These are phyloP conservation scores for Peronospora tabacina DNA, from an alignment of 352 stramenopile species.

Conservation along the genomic window DNA sequence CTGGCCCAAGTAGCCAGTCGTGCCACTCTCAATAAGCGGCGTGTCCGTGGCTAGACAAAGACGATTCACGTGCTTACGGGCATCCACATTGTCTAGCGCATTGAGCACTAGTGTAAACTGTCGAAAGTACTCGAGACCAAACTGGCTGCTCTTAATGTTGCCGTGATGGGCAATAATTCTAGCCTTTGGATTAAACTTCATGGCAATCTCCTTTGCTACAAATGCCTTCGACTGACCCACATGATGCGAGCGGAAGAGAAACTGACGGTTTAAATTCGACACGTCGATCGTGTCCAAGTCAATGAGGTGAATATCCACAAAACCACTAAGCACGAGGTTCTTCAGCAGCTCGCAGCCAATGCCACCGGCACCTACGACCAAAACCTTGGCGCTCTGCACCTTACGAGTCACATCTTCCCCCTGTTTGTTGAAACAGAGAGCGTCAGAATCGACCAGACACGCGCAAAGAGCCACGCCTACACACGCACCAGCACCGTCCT, in stretches of 20 bases:
- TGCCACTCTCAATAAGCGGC: conserved; percentile 95
- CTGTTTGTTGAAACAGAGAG: no score
- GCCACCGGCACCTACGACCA: conserved; percentile 96
- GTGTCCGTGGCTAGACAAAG: conserved; percentile 90
- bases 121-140: conserved; percentile 92
- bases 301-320: conserved; percentile 89
- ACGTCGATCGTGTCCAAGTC: conserved; percentile 99
- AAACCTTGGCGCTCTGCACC: conserved; percentile 83
- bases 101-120: conserved; percentile 98
- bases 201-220: conserved; percentile 70
- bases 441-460: not conserved
- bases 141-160: conserved; percentile 93
- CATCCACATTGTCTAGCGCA: conserved; percentile 98
- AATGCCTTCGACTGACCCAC: conserved; percentile 96
- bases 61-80: conserved; percentile 97
- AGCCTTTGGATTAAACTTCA: conserved; percentile 83
- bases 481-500: conserved; percentile 46
- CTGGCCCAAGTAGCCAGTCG: conserved; percentile 97
- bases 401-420: conserved; percentile 49
- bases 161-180: conserved; percentile 93
- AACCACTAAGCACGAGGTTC: conserved; percentile 97
- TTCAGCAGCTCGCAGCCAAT: conserved; percentile 99
- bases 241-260: conserved; percentile 97
- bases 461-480: no score
- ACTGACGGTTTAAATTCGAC: conserved; percentile 99